Conservation (phyloP, 129 eudicot species). For the Dittrichia graveolens region DNA sequence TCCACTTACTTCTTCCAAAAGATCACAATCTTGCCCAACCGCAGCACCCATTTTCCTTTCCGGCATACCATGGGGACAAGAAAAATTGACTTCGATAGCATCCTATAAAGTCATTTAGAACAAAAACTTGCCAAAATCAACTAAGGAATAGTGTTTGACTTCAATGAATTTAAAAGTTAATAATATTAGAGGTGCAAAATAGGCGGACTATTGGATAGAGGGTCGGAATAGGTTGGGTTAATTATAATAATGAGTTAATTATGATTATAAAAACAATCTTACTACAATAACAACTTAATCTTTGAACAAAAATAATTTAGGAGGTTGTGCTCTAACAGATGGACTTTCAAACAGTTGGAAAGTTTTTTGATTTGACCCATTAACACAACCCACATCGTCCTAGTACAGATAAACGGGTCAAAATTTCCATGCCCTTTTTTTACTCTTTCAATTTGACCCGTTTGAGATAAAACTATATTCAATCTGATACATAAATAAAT, state of each 20-base stretch:
- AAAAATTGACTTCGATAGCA: constrained; percentile 89
- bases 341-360: background rate
- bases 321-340: background rate
- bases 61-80: constrained; percentile 99
- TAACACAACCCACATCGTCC: background rate
- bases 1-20: constrained; percentile 90
- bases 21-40: constrained; percentile 92
- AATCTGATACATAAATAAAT: background rate
- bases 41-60: constrained; percentile 99
- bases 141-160: constrained; percentile 9
- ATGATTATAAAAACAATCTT: background rate
- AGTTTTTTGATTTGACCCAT: background rate
- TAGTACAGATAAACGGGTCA: background rate
- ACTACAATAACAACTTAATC: background rate
- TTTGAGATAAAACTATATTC: background rate
- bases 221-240: background rate
- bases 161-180: background rate
- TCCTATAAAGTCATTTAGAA: constrained; percentile 45
- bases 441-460: background rate
- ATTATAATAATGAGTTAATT: background rate
- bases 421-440: background rate
- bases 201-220: background rate
- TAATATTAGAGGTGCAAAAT: too few relatives aligned
- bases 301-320: background rate
- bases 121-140: background rate